Base-by-base conservation (phyloP, 108 stramenopile genomes). In the Conticribra weissflogii region DNA sequence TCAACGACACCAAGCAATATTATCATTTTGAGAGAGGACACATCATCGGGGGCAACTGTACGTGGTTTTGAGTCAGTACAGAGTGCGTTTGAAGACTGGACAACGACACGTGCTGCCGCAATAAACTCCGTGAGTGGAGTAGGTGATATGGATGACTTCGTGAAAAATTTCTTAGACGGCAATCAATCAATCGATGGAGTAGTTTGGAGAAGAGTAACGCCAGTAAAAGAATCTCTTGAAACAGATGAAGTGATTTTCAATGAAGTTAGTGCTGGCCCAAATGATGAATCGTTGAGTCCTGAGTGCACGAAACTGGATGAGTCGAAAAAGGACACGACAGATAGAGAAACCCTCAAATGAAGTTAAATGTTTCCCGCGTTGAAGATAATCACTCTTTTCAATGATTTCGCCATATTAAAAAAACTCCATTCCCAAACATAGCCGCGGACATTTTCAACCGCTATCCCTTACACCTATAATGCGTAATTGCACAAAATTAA, bases 71-170 rank as follows among this genome's bases (percentile, higher is more conserved):
- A 78, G n/a, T 76, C 71, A 12, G 54, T 85, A 41, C 71, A 83
- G 15, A 72, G 81, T 33, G 91, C 91, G 0, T 83, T 76, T 53
- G 23, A 76, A 24, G 88, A 92, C 54, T 92, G 88, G 88, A 46
- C 74, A 22, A 47, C 63, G 17, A 21, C 41, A 45, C 87, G 88
- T 93, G 5, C 50, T 16, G 19, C 47, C 3, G 48, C 51, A 12
- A 33, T 65, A 19, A 17, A 16, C 31, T 19, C 50, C 33, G 63
- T 50, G 18, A 33, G 33, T 18, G 31, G 31, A 1, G 46, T 54
- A 44, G 54, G 16, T 19, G 24, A 36, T 22, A 36, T 74, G 28
- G 76, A 74, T 2, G 30, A 62, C 33, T 88, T 88, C 63, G 59
- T 61, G 50, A 56, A 45, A 27, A 48, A 78, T 23, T 88, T 81